Percentiles rank a stretch among this genome's conserved stretches.
Conservation (phyloP, 495 filamentous ascomycete genomes). For the Bombardia bombarda region DNA sequence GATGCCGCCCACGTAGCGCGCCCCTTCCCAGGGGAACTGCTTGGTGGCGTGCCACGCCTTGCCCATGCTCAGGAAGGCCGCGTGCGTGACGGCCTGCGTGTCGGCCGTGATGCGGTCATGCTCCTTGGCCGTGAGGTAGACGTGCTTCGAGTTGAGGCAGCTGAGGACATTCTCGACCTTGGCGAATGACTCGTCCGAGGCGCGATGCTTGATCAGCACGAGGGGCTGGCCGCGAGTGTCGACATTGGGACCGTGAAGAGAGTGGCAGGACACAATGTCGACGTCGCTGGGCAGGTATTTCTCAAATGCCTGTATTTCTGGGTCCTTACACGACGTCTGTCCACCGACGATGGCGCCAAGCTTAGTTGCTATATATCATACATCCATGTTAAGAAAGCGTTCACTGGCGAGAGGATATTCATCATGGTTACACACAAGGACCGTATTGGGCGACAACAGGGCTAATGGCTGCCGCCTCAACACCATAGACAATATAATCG, state of each 20-base stretch:
- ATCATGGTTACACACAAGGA: constrained; percentile 61
- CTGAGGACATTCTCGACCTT: constrained; percentile 74
- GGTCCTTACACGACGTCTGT: constrained; percentile 97
- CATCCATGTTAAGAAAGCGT: constrained; percentile 11
- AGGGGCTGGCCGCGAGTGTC: constrained; percentile 81
- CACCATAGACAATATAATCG: constrained; percentile 97
- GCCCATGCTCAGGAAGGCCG: constrained; percentile 94
- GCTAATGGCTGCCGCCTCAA: constrained; percentile 86
- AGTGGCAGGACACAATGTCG: constrained; percentile 93
- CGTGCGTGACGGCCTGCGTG: constrained; percentile 96
- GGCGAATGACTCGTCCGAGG: constrained; percentile 63
- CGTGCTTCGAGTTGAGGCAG: constrained; percentile 73
- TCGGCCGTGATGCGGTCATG: constrained; percentile 97
- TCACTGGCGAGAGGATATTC: constrained; percentile 4
- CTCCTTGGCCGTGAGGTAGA: constrained; percentile 74
- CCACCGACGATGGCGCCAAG: constrained; percentile 90
- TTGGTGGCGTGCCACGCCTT: constrained; percentile 89
- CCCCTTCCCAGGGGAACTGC: constrained; percentile 93
- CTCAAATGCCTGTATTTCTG: constrained; percentile 91
- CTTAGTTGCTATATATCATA: constrained; percentile 63
- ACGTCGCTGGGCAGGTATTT: constrained; percentile 79
- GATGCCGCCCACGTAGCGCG: constrained; percentile 89
- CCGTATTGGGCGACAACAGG: constrained; percentile 78
- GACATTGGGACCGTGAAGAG: constrained; percentile 87
- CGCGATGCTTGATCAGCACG: constrained; percentile 87